Base-by-base conservation (phyloP, 306 rosid species). In the Lathyrus sativus region DNA sequence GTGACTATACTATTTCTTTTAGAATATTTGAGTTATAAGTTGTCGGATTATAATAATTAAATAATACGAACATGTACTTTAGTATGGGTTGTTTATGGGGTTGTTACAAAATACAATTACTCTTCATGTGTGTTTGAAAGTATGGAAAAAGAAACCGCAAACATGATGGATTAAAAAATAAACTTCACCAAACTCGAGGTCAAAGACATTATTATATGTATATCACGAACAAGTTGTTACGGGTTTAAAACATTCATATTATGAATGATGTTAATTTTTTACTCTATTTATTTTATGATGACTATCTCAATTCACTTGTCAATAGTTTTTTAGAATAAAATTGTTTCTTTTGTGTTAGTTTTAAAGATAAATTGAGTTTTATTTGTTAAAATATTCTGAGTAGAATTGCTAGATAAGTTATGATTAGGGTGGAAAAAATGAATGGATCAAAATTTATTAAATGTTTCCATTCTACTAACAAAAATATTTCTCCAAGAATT, bases 51-150 rank as follows among this genome's bases (percentile, higher is more conserved):
- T 55, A 26, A 55, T 26, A 6, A 26, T 26, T 11, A 26, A 55
- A 28, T 55, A 26, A 55, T 26, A 12, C 5, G 17, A 55, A 12
- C 10, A 26, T 26, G 62, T 28, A 24, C 39, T 55, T 56, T 28
- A 28, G 62, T 56, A 13, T 56, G n/a, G 62, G 62, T 56, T 56
- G 39, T 56, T 56, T 56, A 15, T 28, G 19, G 60, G 35, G 60
- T 54, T 22, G 26, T 50, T 50, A 54, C 60, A 54, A 24, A 54
- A 24, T 24, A 54, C 60, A 54, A 54, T 11, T 54, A 54, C 26
- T 24, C 60, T 54, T 24, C 37, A 4, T 11, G 37, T 11, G 15
- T 51, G 4, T 26, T 29, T 24, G 2, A 26, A 56, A 12, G 7
- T 11, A 28, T 5, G 1, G 38, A 11, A 55, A 26, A 26, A 55